Evolutionary conservation across 1,139 yeast species (phyloP).

Genomic region (Sugiyamaella xylanicola): DNA sequence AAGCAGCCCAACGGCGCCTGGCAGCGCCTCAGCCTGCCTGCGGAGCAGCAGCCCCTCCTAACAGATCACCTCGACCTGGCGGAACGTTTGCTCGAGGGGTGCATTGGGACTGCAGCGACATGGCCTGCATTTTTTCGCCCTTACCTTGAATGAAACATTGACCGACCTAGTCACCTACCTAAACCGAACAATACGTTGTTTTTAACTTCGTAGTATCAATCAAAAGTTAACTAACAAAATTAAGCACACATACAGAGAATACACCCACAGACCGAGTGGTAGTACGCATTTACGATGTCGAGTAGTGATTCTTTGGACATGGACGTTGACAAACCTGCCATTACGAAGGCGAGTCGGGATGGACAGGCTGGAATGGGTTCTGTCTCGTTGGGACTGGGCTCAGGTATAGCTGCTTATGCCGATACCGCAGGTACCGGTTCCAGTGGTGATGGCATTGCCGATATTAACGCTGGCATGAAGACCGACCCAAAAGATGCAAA

Average conservation of each 20-base stretch:
- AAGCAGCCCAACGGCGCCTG: too few species aligned
- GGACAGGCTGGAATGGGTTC: background rate
- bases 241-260: background rate
- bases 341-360: background rate
- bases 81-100: background rate
- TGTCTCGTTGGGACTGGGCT: background rate
- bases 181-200: slow-evolving; percentile 12
- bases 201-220: background rate
- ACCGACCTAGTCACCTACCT: slow-evolving; percentile 10
- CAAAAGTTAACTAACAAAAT: background rate
- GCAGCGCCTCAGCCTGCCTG: too few species aligned
- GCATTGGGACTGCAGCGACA: background rate
- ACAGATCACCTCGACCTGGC: too few species aligned
- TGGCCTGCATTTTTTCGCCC: slow-evolving; percentile 4
- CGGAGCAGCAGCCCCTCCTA: too few species aligned
- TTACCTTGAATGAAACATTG: slow-evolving; percentile 16
- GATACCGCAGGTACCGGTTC: background rate
- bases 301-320: background rate
- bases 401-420: background rate
- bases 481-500: background rate
- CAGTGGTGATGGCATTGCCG: background rate
- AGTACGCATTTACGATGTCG: background rate
- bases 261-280: background rate
- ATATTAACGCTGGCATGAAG: too few species aligned
- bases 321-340: background rate